These are phyloP conservation scores for Aegilops sharonensis DNA, from an alignment of 176 grass and related monocot genomes.

Conservation along the genomic window DNA sequence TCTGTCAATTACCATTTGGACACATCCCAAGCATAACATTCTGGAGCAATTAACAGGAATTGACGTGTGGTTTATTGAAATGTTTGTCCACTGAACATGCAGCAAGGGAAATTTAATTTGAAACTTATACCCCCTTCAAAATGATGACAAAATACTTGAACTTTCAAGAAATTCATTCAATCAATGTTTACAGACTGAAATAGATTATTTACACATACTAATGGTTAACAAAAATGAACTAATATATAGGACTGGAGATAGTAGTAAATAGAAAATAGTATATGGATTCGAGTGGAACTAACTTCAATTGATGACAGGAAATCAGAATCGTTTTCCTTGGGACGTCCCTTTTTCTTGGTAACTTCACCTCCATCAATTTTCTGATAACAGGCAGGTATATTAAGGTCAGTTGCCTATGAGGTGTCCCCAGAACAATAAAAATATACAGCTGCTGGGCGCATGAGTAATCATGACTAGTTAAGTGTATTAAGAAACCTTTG, in stretches of 20 bases:
- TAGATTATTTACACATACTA: neutral
- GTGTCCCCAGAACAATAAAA: slow-evolving; percentile 7
- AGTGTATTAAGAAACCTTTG: slow-evolving; percentile 1
- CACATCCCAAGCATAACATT: neutral
- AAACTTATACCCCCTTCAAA: neutral
- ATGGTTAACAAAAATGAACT: slow-evolving; percentile 15
- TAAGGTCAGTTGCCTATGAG: neutral
- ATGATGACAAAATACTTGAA: slow-evolving; percentile 1
- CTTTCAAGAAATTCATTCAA: slow-evolving; percentile 10
- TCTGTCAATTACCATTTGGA: neutral
- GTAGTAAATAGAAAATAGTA: slow-evolving; percentile 19
- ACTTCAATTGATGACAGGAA: slow-evolving; percentile 97
- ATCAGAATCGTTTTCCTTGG: slow-evolving; percentile 86
- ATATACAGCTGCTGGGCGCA: slow-evolving; percentile 5
- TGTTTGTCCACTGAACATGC: neutral
- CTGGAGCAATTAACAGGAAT: neutral
- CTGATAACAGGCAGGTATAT: slow-evolving; percentile 36
- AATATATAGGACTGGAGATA: slow-evolving; percentile 3
- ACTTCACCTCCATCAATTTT: slow-evolving; percentile 77
- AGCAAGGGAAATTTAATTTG: neutral
- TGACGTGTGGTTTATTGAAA: neutral
- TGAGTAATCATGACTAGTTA: neutral
- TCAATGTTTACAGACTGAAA: neutral
- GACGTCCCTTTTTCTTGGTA: slow-evolving; percentile 76
- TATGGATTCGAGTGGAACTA: slow-evolving; percentile 27